Evolutionary conservation across 139 green algal species (phyloP).

Genomic region (Trebouxia sp.): DNA sequence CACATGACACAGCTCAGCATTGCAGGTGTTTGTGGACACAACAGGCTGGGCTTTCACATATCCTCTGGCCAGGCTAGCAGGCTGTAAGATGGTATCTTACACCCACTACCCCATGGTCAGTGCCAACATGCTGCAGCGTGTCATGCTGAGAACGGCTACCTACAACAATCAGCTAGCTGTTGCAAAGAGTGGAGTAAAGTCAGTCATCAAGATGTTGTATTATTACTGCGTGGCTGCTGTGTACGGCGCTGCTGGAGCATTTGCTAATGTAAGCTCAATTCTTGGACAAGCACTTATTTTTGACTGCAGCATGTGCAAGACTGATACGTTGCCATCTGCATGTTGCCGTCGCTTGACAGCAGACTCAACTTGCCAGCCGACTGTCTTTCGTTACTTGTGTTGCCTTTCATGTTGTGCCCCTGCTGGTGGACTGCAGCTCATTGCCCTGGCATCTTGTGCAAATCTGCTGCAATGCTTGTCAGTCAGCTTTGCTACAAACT

Average conservation of each 20-base stretch:
- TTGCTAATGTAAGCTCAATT: conserved; percentile 41
- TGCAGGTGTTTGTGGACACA: conserved; percentile 89
- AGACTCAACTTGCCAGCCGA: too few species aligned
- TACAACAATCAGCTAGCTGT: conserved; percentile 80
- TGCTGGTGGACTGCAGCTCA: too few species aligned
- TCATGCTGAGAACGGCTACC: conserved; percentile 35
- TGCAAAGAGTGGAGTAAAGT: conserved; percentile 43
- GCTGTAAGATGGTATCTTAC: conserved; percentile 77
- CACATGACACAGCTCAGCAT: not conserved
- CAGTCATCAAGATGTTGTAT: conserved; percentile 82
- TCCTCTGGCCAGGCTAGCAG: conserved; percentile 70
- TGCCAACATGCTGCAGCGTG: conserved; percentile 89
- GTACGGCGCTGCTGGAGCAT: conserved; percentile 70
- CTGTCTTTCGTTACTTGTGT: too few species aligned
- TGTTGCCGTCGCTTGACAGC: too few species aligned
- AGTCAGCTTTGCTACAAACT: too few species aligned
- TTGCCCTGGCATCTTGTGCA: too few species aligned
- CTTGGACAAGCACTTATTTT: not conserved
- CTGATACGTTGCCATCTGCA: too few species aligned
- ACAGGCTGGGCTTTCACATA: conserved; percentile 92
- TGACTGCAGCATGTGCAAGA: not conserved
- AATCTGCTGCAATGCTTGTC: too few species aligned
- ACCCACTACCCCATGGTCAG: conserved; percentile 94
- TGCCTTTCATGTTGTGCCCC: too few species aligned
- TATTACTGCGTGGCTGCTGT: conserved; percentile 76